Base-by-base conservation (phyloP, 2,329 filamentous ascomycete species). In the Xylariaceae sp. region DNA sequence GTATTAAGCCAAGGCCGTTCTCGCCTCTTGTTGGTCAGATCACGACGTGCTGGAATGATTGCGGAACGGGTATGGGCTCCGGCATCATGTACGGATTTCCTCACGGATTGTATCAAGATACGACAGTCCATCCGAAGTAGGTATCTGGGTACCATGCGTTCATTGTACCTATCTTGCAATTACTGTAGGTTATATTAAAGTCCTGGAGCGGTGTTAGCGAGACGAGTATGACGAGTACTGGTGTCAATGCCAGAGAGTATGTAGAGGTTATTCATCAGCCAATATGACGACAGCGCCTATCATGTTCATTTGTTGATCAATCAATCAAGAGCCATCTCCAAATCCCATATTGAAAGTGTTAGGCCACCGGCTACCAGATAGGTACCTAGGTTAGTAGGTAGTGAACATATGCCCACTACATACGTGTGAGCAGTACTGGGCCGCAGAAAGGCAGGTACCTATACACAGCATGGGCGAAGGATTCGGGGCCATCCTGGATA, bases 1-100 rank as follows among this genome's bases (percentile, higher is more conserved):
- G 51, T 41, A 53, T 39, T 48, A 26, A 29, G 30, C 29, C 29
- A 45, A 32, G 43, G 29, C 26, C 30, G 30, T 37, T 11, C 45
- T 46, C 6, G 44, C 34, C 30, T 43, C 39, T 40, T 39, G 52
- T 50, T 55, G 49, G 52, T 42, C 37, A 41, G 35, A 46, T 47
- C 48, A 52, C 48, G 51, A 55, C 45, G 40, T 42, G 35, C 31
- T 37, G 51, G 42, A 50, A 9, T 39, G 44, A 45, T 50, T 37
- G 46, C 41, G 47, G 45, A 52, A 41, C 41, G 48, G 43, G 48
- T 49, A 51, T 47, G 41, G 31, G 46, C 31, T 51, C 51, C 46
- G 45, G 34, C 30, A 51, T 11, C 54, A 49, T 51, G 54, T 37
- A 37, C 35, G 8, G 32, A 34, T 34, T 8, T 6, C 32, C 32